Evolutionary conservation across 257 asterid species (phyloP).

Genomic region (Thymus quinquecostatus): DNA sequence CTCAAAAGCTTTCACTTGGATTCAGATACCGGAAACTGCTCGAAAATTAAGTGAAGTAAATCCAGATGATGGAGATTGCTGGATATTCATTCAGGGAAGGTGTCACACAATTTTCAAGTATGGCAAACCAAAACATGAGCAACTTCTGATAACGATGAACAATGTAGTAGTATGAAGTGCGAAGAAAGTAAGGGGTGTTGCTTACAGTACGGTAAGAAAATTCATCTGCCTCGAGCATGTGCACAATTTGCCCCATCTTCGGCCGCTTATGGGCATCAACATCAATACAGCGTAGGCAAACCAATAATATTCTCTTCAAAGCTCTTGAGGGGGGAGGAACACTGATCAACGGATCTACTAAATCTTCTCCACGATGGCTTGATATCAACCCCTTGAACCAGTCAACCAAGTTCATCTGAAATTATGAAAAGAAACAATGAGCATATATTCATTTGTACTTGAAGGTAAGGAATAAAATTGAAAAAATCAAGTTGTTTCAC

Average conservation of each 20-base stretch:
- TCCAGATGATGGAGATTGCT: no score
- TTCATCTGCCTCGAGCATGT: slow-evolving; percentile 98
- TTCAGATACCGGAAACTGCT: no score
- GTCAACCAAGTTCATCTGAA: slow-evolving; percentile 93
- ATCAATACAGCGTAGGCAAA: slow-evolving; percentile 95
- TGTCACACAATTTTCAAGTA: no score
- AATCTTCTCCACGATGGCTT: slow-evolving; percentile 77
- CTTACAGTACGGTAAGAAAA: slow-evolving; percentile 78
- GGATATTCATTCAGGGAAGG: no score
- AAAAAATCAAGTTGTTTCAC: slow-evolving; percentile 35
- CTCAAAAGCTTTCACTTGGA: background rate
- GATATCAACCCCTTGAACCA: slow-evolving; percentile 95
- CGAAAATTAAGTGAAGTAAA: no score
- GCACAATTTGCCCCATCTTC: slow-evolving; percentile 95
- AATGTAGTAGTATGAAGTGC: background rate
- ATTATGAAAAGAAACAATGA: slow-evolving; percentile 10
- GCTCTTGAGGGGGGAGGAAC: slow-evolving; percentile 80
- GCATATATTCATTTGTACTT: slow-evolving; percentile 1
- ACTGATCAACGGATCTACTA: slow-evolving; percentile 74
- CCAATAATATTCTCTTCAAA: slow-evolving; percentile 69
- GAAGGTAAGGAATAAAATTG: background rate
- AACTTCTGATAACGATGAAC: background rate
- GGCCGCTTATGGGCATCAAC: slow-evolving; percentile 89
- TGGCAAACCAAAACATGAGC: no score
- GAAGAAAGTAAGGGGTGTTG: background rate